Conservation (phyloP, 345 rosid genomes). For the Excoecaria cochinchinensis region DNA sequence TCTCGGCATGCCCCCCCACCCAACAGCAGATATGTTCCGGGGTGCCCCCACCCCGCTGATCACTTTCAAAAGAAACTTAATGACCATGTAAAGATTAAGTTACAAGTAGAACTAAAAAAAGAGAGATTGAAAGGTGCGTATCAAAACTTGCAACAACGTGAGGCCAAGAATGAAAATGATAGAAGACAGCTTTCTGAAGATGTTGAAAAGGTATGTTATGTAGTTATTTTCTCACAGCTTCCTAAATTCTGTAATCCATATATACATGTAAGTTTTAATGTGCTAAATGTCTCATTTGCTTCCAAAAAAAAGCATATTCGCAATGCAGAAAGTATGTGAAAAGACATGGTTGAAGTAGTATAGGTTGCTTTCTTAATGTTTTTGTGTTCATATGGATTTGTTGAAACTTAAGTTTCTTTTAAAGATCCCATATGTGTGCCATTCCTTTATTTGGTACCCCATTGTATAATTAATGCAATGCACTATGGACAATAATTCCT, state of each 20-base stretch:
- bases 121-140: conserved; percentile 67
- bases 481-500: background rate
- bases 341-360: background rate
- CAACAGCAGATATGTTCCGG: too few species aligned
- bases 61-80: conserved; percentile 72
- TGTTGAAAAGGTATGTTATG: conserved; percentile 57
- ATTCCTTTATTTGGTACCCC: background rate
- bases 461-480: too few species aligned
- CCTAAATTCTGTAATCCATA: background rate
- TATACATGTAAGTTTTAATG: background rate
- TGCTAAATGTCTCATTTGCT: background rate
- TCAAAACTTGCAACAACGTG: conserved; percentile 71
- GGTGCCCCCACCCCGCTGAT: too few species aligned
- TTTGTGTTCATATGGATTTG: background rate
- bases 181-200: conserved; percentile 62
- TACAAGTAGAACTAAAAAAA: conserved; percentile 70
- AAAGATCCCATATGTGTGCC: background rate
- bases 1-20: too few species aligned
- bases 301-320: background rate
- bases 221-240: background rate
- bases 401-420: background rate
- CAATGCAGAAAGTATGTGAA: background rate
- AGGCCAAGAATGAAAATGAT: conserved; percentile 80
- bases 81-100: conserved; percentile 84
- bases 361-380: conserved; percentile 2